Evolutionary conservation across 768 basidiomycete genomes (phyloP), one percentile per base, ranked within the genome.

Genomic region (Phlebiopsis gigantea): DNA sequence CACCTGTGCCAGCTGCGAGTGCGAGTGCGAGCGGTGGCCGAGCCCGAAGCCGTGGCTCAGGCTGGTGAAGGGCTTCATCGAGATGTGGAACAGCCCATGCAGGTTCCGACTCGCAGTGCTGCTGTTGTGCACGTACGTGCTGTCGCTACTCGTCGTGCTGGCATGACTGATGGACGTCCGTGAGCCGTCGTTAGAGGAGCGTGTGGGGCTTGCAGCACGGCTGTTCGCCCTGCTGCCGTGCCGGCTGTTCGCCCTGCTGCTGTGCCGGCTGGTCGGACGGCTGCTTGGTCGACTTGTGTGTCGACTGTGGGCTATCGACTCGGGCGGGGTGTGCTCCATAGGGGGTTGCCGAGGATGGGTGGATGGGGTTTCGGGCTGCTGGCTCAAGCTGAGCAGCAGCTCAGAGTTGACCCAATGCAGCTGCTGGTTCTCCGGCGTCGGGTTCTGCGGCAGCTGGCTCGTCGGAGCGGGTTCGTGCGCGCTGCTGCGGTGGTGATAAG

Each of bases 361-460:
- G 46, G 24, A 69, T 53, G 72, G 64, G 41, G 68, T 68, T 42
- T 71, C 63, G 2, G 70, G 70, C 1, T 67, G 65, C 15, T 73
- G 63, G 1, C 82, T 77, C 26, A 88, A 73, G 1, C 85, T 87
- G 15, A 87, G 74, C 49, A 94, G 73, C 2, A 96, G 78, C 71
- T 94, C 93, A 5, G 88, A 88, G 69, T 93, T 91, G 56, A 92
- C 82, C 84, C 88, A 91, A 52, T 90, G 85, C 52, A 90, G 75
- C 2, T 83, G 78, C 0, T 78, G 73, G 55, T 57, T 56, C 34
- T 60, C 71, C 71, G 43, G 71, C 62, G 51, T 73, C 76, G 21
- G 79, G 67, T 15, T 72, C 22, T 62, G 56, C 19, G 68, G 63
- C n/a, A 70, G 65, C 43, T 71, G 65, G 42, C 56, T 63, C 44